Evolutionary conservation across 805 yeast genomes (phyloP), one percentile per base, ranked within the genome.

Genomic region (Metschnikowia chrysomelidarum): DNA sequence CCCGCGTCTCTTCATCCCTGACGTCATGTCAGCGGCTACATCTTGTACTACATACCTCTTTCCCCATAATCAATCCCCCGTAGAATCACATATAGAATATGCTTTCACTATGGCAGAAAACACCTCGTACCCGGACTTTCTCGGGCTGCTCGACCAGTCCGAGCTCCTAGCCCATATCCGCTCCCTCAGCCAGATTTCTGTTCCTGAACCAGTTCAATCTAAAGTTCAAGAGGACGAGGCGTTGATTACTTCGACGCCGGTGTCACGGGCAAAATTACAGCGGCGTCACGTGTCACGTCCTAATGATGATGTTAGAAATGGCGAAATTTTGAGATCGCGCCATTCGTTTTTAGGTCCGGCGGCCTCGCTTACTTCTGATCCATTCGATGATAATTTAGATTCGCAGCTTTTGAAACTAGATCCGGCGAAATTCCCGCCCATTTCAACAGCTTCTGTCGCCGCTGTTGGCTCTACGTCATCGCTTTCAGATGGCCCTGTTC

Each of bases 321-420:
- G 22, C n/a, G 22, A n/a, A 28, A 21, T 3, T 18, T 18, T 12
- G 32, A n/a, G 11, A 14, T 13, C 32, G 16, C 30, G 26, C 17
- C 28, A 36, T 25, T 33, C 36, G 16, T 38, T 40, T 19, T 27
- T 43, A 6, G 16, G 27, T 23, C 39, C 38, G 27, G 35, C 32
- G 7, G 27, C 39, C 8, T 49, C 56, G 2, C 27, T 37, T 4
- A 42, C 46, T 4, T 46, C 56, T 3, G 59, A 55, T 23, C 60
- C 60, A 3, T 55, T 55, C 32, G 52, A 55, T 28, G 60, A 55
- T 25, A 50, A 50, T 4, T 41, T 55, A 14, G 59, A 54, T 32
- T 47, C 52, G 4, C 44, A 41, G 13, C 43, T 55, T 24, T 19
- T 50, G 15, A 24, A 29, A 4, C 19, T 44, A 22, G 31, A 14